These are phyloP conservation scores for Kockovaella imperatae DNA, from an alignment of 768 basidiomycete species.

Conservation along the genomic window DNA sequence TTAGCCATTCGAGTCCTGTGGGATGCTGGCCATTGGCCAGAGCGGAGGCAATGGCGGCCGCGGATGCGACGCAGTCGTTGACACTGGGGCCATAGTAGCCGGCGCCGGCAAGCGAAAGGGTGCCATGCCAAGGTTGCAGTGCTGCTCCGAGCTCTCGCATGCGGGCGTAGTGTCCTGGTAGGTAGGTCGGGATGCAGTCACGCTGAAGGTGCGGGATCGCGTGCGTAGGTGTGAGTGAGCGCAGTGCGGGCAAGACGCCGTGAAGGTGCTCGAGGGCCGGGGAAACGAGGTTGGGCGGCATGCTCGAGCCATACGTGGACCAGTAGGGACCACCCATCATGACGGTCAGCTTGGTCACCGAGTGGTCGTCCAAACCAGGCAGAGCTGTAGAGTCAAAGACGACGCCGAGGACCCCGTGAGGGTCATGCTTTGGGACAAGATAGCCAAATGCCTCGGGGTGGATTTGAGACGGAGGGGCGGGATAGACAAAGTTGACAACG, in stretches of 20 bases:
- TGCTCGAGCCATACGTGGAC: slow-evolving; percentile 29
- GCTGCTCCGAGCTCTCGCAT: slow-evolving; percentile 55
- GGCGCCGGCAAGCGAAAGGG: slow-evolving; percentile 66
- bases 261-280: slow-evolving; percentile 24
- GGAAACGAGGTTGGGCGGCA: slow-evolving; percentile 12
- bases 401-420: slow-evolving; percentile 56
- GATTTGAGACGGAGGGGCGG: slow-evolving; percentile 48
- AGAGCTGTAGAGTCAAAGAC: slow-evolving; percentile 80
- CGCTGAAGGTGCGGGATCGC: slow-evolving; percentile 46
- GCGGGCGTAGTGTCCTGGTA: slow-evolving; percentile 63
- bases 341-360: slow-evolving; percentile 74
- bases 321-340: slow-evolving; percentile 82
- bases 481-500: slow-evolving; percentile 85
- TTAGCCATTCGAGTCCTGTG: slow-evolving; percentile 42
- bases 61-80: slow-evolving; percentile 73
- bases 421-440: slow-evolving; percentile 64
- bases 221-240: slow-evolving; percentile 27
- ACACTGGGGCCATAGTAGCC: slow-evolving; percentile 81
- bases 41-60: slow-evolving; percentile 49
- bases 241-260: slow-evolving; percentile 32
- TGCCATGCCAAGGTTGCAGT: slow-evolving; percentile 49
- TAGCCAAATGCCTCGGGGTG: slow-evolving; percentile 90
- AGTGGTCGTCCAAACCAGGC: slow-evolving; percentile 53
- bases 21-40: slow-evolving; percentile 10
- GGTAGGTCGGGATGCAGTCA: slow-evolving; percentile 70